A percentile compares a stretch with the other conserved stretches of the same genome.
These are phyloP conservation scores for Mortierella sp. DNA, from an alignment of 371 early-diverging fungal species.

Conservation along the genomic window DNA sequence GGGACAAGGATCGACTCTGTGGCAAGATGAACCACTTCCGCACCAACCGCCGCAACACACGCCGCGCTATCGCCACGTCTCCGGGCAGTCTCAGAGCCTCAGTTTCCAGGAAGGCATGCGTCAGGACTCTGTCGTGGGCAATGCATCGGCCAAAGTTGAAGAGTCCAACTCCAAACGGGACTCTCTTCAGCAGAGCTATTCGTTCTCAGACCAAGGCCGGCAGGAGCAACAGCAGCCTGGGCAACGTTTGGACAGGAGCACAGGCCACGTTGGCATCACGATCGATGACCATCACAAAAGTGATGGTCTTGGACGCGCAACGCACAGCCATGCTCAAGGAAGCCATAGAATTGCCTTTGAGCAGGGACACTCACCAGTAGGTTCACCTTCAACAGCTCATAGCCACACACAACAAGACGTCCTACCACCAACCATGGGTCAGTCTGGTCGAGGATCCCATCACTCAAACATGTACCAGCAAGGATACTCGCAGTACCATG, in stretches of 20 bases:
- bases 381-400: slow-evolving; percentile 9
- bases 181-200: slow-evolving; percentile 1
- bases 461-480: slow-evolving; percentile 39
- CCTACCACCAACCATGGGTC: slow-evolving; percentile 17
- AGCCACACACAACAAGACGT: slow-evolving; percentile 8
- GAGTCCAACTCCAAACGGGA: neutral
- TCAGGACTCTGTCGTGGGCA: slow-evolving; percentile 29
- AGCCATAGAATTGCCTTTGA: slow-evolving; percentile 11
- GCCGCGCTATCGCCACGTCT: slow-evolving; percentile 32
- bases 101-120: slow-evolving; percentile 46
- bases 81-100: slow-evolving; percentile 43
- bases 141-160: slow-evolving; percentile 8
- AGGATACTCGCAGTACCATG: slow-evolving; percentile 44
- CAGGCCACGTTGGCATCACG: slow-evolving; percentile 55
- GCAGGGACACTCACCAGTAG: slow-evolving; percentile 17
- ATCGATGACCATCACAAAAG: slow-evolving; percentile 46
- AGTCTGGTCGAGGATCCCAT: slow-evolving; percentile 22
- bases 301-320: slow-evolving; percentile 8
- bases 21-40: neutral
- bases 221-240: slow-evolving; percentile 6
- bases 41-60: slow-evolving; percentile 24
- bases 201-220: neutral
- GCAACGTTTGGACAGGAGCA: slow-evolving; percentile 29
- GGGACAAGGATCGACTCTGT: slow-evolving; percentile 2
- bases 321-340: slow-evolving; percentile 9